Conservation (phyloP, 805 yeast genomes). For the Hanseniaspora singularis region DNA sequence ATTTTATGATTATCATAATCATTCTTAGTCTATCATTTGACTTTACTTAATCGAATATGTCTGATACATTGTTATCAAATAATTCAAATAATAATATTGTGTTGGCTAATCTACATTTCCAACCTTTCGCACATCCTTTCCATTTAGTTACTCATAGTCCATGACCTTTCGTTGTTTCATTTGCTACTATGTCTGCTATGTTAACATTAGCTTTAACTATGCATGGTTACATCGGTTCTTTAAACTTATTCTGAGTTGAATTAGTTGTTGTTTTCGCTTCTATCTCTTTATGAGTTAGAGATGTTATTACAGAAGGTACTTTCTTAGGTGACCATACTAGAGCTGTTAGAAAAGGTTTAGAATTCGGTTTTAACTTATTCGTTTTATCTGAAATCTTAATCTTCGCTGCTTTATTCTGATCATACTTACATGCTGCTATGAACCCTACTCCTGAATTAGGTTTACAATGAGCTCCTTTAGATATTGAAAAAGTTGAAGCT, state of each 20-base stretch:
- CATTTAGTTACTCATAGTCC: conserved; percentile 15
- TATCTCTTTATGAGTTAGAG: conserved; percentile 23
- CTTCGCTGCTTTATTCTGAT: conserved; percentile 21
- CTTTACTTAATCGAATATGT: conserved; percentile 1
- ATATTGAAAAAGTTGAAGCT: conserved; percentile 21
- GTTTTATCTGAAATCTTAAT: conserved; percentile 21
- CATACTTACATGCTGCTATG: conserved; percentile 24
- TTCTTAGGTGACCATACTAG: conserved; percentile 24
- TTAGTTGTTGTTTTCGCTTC: conserved; percentile 18
- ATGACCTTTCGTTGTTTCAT: conserved; percentile 23
- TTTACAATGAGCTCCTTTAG: conserved; percentile 22
- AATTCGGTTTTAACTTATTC: conserved; percentile 20
- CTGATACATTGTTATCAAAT: conserved; percentile 1
- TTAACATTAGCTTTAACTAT: conserved; percentile 23
- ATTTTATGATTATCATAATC: neutral
- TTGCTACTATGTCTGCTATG: conserved; percentile 22
- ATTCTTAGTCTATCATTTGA: neutral
- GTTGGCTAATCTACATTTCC: conserved; percentile 11
- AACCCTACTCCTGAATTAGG: conserved; percentile 24
- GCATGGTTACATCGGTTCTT: conserved; percentile 21
- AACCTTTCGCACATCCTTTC: conserved; percentile 16
- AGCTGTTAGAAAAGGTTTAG: conserved; percentile 22
- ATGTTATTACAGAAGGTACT: conserved; percentile 22
- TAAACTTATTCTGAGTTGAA: conserved; percentile 18
- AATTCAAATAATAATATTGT: neutral